Conservation (phyloP, 495 filamentous ascomycete genomes). For the Platismatia glauca region DNA sequence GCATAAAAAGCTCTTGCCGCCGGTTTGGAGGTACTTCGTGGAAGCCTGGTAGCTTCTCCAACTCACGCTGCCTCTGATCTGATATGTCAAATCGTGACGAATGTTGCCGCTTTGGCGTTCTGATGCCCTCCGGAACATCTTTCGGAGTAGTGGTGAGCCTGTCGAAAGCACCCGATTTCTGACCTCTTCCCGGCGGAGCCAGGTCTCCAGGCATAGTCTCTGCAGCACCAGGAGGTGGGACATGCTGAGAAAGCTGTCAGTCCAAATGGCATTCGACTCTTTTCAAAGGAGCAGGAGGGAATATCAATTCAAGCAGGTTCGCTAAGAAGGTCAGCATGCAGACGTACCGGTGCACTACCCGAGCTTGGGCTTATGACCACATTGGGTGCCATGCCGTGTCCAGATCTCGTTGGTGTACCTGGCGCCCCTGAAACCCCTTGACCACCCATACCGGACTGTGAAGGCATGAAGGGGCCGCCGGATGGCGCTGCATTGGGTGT, state of each 20-base stretch:
- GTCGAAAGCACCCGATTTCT: conserved; percentile 84
- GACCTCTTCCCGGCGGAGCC: conserved; percentile 77
- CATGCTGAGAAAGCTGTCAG: conserved; percentile 44
- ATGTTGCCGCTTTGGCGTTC: conserved; percentile 91
- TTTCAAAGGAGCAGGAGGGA: background rate
- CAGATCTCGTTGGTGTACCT: conserved; percentile 60
- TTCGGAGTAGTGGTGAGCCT: conserved; percentile 88
- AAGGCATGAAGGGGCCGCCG: conserved; percentile 28
- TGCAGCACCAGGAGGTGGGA: conserved; percentile 83
- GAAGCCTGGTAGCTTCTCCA: conserved; percentile 97
- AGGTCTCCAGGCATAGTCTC: conserved; percentile 99
- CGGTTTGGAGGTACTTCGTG: conserved; percentile 94
- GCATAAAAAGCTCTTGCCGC: conserved; percentile 97
- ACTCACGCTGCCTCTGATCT: conserved; percentile 76
- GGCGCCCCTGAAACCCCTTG: conserved; percentile 48
- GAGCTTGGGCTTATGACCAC: conserved; percentile 88
- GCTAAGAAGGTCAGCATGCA: conserved; percentile 22
- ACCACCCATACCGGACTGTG: conserved; percentile 26
- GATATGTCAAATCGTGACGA: conserved; percentile 98
- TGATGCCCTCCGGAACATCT: conserved; percentile 87
- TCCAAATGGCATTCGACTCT: conserved; percentile 28
- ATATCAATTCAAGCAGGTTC: background rate
- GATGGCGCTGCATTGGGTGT: conserved; percentile 31
- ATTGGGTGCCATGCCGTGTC: conserved; percentile 64
- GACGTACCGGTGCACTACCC: conserved; percentile 63